Evolutionary conservation across 2,329 filamentous ascomycete species (phyloP).

Genomic region (Aspergillus aculeatus): DNA sequence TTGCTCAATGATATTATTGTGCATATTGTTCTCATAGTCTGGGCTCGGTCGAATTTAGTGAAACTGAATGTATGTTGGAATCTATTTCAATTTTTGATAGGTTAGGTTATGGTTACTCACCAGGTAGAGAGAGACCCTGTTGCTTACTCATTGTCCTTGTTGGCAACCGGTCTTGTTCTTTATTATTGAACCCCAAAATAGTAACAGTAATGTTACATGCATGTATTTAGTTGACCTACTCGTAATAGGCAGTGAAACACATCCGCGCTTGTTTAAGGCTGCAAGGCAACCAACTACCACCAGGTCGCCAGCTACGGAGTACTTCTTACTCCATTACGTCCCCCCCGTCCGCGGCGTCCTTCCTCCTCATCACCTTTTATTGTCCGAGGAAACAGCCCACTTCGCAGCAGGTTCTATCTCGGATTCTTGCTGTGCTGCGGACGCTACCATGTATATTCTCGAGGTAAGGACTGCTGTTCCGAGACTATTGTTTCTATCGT

Average conservation of each 20-base stretch:
- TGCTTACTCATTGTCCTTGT: slow-evolving; percentile 3
- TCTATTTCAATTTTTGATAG: too few species aligned
- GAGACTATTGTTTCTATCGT: neutral
- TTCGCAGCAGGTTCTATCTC: slow-evolving; percentile 13
- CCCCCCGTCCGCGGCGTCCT: neutral
- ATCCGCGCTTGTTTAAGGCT: slow-evolving; percentile 12
- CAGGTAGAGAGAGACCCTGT: too few species aligned
- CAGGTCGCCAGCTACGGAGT: neutral
- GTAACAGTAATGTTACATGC: too few species aligned
- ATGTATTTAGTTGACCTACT: neutral
- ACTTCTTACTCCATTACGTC: neutral
- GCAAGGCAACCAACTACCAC: neutral
- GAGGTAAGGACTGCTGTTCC: slow-evolving; percentile 26
- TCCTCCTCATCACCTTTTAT: neutral
- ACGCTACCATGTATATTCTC: slow-evolving; percentile 36
- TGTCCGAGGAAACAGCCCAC: slow-evolving; percentile 5
- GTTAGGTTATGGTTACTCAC: too few species aligned
- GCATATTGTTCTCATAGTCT: too few species aligned
- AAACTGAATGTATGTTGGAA: too few species aligned
- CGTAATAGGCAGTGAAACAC: neutral
- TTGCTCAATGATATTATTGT: neutral
- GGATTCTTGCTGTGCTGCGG: slow-evolving; percentile 19
- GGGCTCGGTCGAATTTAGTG: neutral
- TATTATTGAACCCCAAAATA: neutral
- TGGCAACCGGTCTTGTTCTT: slow-evolving; percentile 13